Evolutionary conservation across 2,329 filamentous ascomycete species (phyloP).

Genomic region (Talaromyces piceae): DNA sequence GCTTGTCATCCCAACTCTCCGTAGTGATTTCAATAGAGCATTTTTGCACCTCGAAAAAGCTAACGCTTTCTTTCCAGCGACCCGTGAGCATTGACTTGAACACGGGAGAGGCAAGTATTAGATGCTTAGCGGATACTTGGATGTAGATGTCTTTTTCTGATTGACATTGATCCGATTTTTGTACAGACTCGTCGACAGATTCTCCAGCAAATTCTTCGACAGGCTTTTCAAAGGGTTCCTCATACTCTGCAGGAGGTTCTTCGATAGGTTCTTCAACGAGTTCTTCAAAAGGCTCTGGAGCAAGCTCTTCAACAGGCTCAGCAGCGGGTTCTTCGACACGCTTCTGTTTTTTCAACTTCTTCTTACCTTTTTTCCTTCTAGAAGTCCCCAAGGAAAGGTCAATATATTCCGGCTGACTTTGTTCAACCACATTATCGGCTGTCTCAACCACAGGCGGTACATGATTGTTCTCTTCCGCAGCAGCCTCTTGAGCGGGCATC

Average conservation of each 20-base stretch:
- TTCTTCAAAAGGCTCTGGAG: background rate
- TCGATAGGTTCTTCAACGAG: background rate
- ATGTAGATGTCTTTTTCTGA: no score
- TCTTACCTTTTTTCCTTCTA: background rate
- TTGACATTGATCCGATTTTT: no score
- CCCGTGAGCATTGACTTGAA: constrained; percentile 15
- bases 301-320: background rate
- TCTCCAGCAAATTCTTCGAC: no score
- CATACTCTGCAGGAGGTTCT: background rate
- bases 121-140: constrained; percentile 20
- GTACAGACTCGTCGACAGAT: no score
- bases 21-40: constrained; percentile 15
- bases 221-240: background rate
- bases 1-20: constrained; percentile 18
- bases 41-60: constrained; percentile 3
- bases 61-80: constrained; percentile 15
- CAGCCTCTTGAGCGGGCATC: background rate
- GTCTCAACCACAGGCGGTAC: background rate
- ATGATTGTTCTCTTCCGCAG: background rate
- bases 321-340: no score
- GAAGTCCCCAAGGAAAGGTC: no score
- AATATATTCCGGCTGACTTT: no score
- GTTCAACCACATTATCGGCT: background rate
- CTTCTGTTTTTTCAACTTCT: background rate
- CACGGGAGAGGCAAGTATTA: constrained; percentile 15